Evolutionary conservation across 1,139 yeast genomes (phyloP).

Genomic region (Geotrichum australiense): DNA sequence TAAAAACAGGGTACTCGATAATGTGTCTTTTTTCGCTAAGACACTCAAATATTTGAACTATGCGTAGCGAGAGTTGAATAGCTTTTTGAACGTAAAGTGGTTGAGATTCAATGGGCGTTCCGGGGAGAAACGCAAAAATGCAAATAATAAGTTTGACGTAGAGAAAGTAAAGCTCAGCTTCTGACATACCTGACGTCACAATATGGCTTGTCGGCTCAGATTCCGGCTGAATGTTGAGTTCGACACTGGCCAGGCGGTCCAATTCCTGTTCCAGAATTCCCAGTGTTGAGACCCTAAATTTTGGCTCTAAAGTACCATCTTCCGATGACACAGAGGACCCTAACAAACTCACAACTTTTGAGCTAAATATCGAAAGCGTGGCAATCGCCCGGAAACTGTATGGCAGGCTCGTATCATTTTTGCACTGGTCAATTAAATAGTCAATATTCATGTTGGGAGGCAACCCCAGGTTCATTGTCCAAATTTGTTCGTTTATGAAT

Average conservation of each 20-base stretch:
- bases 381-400: slow-evolving; percentile 63
- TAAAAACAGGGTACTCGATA: slow-evolving; percentile 78
- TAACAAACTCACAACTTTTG: slow-evolving; percentile 77
- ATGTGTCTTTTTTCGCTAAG: slow-evolving; percentile 59
- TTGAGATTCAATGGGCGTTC: slow-evolving; percentile 82
- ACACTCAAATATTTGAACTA: slow-evolving; percentile 69
- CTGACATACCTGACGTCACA: slow-evolving; percentile 1
- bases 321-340: slow-evolving; percentile 84
- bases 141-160: slow-evolving; percentile 77
- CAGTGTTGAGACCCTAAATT: slow-evolving; percentile 72
- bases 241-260: slow-evolving; percentile 38
- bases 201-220: slow-evolving; percentile 58
- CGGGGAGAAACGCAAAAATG: slow-evolving; percentile 85
- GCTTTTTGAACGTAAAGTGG: slow-evolving; percentile 77
- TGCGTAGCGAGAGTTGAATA: slow-evolving; percentile 70
- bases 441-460: slow-evolving; percentile 87
- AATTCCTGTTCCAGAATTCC: slow-evolving; percentile 72
- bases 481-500: slow-evolving; percentile 81
- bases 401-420: slow-evolving; percentile 62
- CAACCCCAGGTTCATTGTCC: slow-evolving; percentile 82
- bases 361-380: slow-evolving; percentile 72
- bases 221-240: slow-evolving; percentile 35
- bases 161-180: slow-evolving; percentile 68
- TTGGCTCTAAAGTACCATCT: slow-evolving; percentile 83
- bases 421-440: slow-evolving; percentile 70